Evolutionary conservation across 495 filamentous ascomycete species (phyloP), one percentile per base, ranked within the genome.

Genomic region (Polyplosphaeria fusca): DNA sequence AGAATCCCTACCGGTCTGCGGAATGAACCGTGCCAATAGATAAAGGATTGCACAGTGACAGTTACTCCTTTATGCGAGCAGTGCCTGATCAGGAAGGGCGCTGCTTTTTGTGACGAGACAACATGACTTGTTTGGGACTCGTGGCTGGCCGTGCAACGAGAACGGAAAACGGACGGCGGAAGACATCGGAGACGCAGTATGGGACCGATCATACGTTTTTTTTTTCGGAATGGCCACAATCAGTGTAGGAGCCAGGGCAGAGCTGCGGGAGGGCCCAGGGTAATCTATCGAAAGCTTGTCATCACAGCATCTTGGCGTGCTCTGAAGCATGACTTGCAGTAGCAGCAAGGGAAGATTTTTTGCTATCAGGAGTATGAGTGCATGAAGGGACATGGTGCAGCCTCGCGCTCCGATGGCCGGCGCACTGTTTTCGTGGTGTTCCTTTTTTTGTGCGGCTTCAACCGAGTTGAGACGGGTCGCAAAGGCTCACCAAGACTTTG

Each of bases 281-380:
- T n/a, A n/a, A 7, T 43, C 12, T 22, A n/a, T 52, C 24, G 12
- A 39, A 58, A 45, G 55, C 46, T 45, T 50, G 46, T 46, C 46
- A 37, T 58, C 47, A 45, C 38, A 32, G 25, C 37, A 14, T 38
- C 55, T 58, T 58, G 55, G 55, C 55, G 55, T 50, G 55, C 46
- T 24, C 16, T 45, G 20, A 42, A 25, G 47, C 55, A 58, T 58
- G 55, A 58, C 47, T 58, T 58, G 55, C 55, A 52, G n/a, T 35
- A 25, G 19, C 30, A 14, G 14, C 7, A 35, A 14, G 30, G 30
- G 14, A 35, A 35, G 14, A 14, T 14, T 7, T 7, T 14, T 7
- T 35, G 30, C 7, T 35, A 35, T 7, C 30, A 7, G 30, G 14
- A 35, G 30, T 14, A 35, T 35, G 28, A 5, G 32, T 24, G 13